Conservation (phyloP, 148 eudicot species). For the Selenicereus undatus region DNA sequence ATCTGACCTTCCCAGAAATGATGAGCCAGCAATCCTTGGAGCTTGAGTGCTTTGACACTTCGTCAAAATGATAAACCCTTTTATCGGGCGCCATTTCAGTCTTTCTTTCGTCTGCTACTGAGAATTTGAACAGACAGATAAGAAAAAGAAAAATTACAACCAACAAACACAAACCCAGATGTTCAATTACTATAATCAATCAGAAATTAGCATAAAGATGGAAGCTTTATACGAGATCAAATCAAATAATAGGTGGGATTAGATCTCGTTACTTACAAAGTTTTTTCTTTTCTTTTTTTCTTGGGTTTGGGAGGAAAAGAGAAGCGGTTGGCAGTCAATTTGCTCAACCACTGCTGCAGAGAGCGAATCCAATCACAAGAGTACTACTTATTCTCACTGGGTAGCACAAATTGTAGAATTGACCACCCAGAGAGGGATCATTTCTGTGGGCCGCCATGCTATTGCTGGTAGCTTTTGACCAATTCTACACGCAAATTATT, state of each 20-base stretch:
- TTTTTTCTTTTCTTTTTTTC: no score
- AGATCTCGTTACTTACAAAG: slow-evolving; percentile 22
- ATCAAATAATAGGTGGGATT: slow-evolving; percentile 1
- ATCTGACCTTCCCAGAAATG: slow-evolving; percentile 58
- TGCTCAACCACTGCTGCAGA: slow-evolving; percentile 9
- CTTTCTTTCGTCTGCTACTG: slow-evolving; percentile 25
- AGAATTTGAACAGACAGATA: neutral
- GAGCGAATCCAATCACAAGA: neutral
- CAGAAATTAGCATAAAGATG: slow-evolving; percentile 15
- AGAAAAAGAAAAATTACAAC: neutral
- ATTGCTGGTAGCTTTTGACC: no score
- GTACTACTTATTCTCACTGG: neutral
- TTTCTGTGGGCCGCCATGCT: no score
- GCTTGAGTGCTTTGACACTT: slow-evolving; percentile 55
- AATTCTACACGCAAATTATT: no score
- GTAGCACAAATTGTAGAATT: neutral
- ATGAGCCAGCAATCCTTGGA: slow-evolving; percentile 69
- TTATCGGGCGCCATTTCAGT: slow-evolving; percentile 48
- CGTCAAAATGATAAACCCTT: slow-evolving; percentile 48
- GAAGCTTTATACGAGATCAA: slow-evolving; percentile 7
- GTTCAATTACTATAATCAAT: slow-evolving; percentile 2
- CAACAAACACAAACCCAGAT: slow-evolving; percentile 12
- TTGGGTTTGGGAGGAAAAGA: neutral
- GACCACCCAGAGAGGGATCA: neutral
- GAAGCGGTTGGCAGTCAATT: neutral